These are phyloP conservation scores for Tylopilus rubrobrunneus DNA, from an alignment of 768 basidiomycete genomes.

Conservation along the genomic window DNA sequence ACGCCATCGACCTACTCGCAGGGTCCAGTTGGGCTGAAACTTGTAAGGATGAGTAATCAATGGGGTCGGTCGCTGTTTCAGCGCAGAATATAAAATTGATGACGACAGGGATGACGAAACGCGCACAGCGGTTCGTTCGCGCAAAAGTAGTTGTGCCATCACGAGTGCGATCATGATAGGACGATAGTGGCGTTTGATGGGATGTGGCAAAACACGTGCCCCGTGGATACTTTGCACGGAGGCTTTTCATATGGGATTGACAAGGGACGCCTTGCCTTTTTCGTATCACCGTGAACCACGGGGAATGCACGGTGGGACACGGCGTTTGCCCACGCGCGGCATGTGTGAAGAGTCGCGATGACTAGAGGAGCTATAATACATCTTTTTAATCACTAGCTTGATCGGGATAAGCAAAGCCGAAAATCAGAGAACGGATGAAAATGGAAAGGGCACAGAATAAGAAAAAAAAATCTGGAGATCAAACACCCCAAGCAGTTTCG, in stretches of 20 bases:
- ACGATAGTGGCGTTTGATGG: background rate
- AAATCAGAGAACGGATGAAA: slow-evolving; percentile 38
- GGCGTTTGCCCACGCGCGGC: background rate
- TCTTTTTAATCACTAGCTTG: background rate
- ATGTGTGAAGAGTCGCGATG: background rate
- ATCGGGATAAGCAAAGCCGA: background rate
- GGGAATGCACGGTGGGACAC: background rate
- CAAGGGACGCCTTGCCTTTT: background rate
- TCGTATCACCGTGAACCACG: background rate
- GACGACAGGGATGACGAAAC: too few species aligned
- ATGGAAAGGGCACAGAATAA: slow-evolving; percentile 33
- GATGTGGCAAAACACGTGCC: background rate
- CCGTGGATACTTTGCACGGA: background rate
- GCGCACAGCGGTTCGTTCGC: background rate
- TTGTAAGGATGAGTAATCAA: background rate
- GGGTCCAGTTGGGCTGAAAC: background rate
- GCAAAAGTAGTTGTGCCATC: background rate
- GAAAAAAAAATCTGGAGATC: slow-evolving; percentile 44
- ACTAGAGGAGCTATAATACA: background rate
- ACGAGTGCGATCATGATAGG: background rate
- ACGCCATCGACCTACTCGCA: background rate
- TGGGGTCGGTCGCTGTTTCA: too few species aligned
- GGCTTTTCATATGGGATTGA: background rate
- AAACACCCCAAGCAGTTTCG: slow-evolving; percentile 37
- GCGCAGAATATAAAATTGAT: too few species aligned